These are phyloP conservation scores for Heterobasidion irregulare DNA, from an alignment of 1,284 basidiomycete genomes.

Conservation along the genomic window DNA sequence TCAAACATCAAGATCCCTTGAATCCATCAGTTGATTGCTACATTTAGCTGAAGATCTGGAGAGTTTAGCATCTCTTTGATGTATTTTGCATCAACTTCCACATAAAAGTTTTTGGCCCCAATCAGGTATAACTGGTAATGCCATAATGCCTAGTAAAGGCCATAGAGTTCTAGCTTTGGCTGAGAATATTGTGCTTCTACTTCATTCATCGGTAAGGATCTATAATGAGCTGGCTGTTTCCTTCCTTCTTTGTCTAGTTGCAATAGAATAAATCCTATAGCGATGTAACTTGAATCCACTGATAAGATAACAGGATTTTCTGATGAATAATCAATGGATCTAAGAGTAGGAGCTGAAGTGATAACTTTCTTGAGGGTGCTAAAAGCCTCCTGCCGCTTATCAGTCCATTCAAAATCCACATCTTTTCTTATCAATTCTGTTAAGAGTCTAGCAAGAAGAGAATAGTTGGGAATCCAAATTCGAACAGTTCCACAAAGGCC, in stretches of 20 bases:
- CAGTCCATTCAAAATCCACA: slow-evolving; percentile 18
- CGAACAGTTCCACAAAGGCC: slow-evolving; percentile 19
- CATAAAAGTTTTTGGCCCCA: slow-evolving; percentile 18
- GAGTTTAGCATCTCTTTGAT: slow-evolving; percentile 30
- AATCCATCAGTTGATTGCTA: slow-evolving; percentile 32
- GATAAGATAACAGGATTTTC: slow-evolving; percentile 18
- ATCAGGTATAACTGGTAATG: slow-evolving; percentile 21
- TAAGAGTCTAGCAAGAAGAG: slow-evolving; percentile 16
- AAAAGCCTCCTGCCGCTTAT: slow-evolving; percentile 16
- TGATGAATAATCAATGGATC: slow-evolving; percentile 21
- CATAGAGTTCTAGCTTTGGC: slow-evolving; percentile 32
- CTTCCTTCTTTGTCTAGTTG: slow-evolving; percentile 18
- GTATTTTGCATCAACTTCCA: slow-evolving; percentile 29
- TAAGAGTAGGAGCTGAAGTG: slow-evolving; percentile 13
- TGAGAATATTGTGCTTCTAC: slow-evolving; percentile 29
- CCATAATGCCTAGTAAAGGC: slow-evolving; percentile 24
- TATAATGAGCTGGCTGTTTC: neutral
- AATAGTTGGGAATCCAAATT: slow-evolving; percentile 23
- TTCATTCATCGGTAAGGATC: slow-evolving; percentile 25
- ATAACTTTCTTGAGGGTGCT: slow-evolving; percentile 20
- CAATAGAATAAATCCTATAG: slow-evolving; percentile 21
- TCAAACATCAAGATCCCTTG: slow-evolving; percentile 25
- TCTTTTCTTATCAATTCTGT: slow-evolving; percentile 17
- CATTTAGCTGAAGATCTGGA: slow-evolving; percentile 27
- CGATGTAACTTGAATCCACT: slow-evolving; percentile 24